These are phyloP conservation scores for Suhomyces maxii DNA, from an alignment of 1,139 yeast genomes.

Conservation along the genomic window DNA sequence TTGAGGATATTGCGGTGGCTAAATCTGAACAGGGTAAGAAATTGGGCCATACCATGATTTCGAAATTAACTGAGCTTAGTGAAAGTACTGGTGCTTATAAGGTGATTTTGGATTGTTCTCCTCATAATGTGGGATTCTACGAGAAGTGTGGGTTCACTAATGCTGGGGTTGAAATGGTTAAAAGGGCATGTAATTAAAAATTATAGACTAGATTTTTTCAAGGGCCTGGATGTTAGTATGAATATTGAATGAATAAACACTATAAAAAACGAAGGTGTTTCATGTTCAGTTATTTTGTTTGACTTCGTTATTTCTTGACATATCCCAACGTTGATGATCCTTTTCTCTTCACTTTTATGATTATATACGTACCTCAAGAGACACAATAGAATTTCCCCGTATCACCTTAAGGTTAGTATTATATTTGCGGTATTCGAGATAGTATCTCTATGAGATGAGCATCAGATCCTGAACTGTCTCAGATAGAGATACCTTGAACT, in stretches of 20 bases:
- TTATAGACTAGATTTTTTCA: conserved; percentile 20
- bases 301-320: no score
- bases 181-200: conserved; percentile 20
- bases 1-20: conserved; percentile 90
- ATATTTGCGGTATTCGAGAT: background rate
- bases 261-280: background rate
- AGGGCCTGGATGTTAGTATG: conserved; percentile 21
- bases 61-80: conserved; percentile 61
- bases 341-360: background rate
- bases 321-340: conserved; percentile 1
- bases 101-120: conserved; percentile 85
- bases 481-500: no score
- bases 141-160: conserved; percentile 74
- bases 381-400: conserved; percentile 62
- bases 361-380: conserved; percentile 50
- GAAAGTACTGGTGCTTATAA: conserved; percentile 72
- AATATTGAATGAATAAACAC: background rate
- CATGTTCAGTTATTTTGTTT: no score
- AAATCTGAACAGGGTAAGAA: conserved; percentile 77
- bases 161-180: conserved; percentile 75
- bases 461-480: no score
- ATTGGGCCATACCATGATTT: conserved; percentile 69
- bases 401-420: conserved; percentile 42
- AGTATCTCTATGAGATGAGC: no score
- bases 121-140: conserved; percentile 78